Percentiles rank a stretch among this genome's conserved stretches.
Evolutionary conservation across 345 rosid genomes (phyloP).

Genomic region (Eutrema heterophyllum): DNA sequence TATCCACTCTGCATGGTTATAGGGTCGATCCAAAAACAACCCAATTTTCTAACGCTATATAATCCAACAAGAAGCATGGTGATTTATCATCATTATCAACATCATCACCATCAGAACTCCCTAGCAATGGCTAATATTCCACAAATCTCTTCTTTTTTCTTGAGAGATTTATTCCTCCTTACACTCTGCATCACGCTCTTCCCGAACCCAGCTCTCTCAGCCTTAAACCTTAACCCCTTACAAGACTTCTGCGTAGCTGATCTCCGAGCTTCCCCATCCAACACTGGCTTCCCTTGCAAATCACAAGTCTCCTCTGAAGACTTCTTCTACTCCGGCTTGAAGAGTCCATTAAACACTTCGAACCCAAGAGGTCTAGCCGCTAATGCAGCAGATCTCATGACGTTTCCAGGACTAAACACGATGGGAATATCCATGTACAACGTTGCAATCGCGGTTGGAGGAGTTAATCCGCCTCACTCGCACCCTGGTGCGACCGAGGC

Average conservation of each 20-base stretch:
- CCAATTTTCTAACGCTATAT: constrained; percentile 5
- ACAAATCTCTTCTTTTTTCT: background rate
- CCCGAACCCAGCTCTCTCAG: constrained; percentile 24
- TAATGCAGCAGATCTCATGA: constrained; percentile 36
- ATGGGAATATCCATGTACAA: constrained; percentile 67
- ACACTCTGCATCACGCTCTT: constrained; percentile 30
- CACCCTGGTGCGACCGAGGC: constrained; percentile 58
- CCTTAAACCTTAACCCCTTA: constrained; percentile 41
- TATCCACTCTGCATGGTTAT: background rate
- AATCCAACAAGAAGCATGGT: background rate
- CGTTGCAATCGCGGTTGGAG: constrained; percentile 46
- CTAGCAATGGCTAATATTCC: constrained; percentile 21
- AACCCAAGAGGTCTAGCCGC: constrained; percentile 35
- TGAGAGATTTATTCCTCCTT: constrained; percentile 8
- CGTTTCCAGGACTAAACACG: constrained; percentile 58
- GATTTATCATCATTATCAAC: background rate
- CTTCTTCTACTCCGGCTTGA: constrained; percentile 61
- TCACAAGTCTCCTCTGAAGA: constrained; percentile 46
- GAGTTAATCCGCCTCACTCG: constrained; percentile 62
- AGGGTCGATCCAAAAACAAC: background rate
- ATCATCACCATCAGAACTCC: background rate
- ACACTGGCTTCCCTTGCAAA: constrained; percentile 68
- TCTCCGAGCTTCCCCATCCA: constrained; percentile 23
- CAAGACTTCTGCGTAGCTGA: constrained; percentile 73
- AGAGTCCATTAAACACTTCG: constrained; percentile 45